Evolutionary conservation across 2,329 filamentous ascomycete species (phyloP), one percentile per base, ranked within the genome.

Genomic region (Emergomyces pasteurianus): DNA sequence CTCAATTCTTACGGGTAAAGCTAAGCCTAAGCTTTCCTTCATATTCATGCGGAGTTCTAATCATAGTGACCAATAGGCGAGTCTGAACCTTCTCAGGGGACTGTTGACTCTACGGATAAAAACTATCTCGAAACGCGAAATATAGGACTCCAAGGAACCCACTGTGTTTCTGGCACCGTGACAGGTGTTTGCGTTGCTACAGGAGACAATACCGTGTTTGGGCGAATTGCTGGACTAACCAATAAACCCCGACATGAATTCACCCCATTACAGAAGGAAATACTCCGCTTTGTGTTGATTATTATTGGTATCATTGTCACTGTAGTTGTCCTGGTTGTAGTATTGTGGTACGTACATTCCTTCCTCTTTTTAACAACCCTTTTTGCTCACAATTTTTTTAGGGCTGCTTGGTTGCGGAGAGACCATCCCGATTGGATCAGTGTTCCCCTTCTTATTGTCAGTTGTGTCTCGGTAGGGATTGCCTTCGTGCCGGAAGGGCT

Each of bases 71-170:
- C 18, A n/a, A 50, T 47, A 81, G 86, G 86, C 58, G 86, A 88
- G 77, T 86, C 87, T 2, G 75, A 82, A 9, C 86, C 87, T 1
- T 73, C 90, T 6, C 74, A 81, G 3, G 87, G 81, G 1, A 81
- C 83, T 0, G 79, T 87, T 16, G 80, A 88, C n/a, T 82, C 80
- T 0, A 86, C 84, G 0, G 86, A 90, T 67, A 77, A 81, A 46
- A 90, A 90, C 71, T 90, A 89, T 67, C 82, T 92, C 36, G 88
- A 92, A 69, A 91, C 87, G 3, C 82, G 83, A 58, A 87, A 85
- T 66, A 89, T 92, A 59, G 88, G 87, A 26, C 79, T 92, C 10
- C 87, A 90, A 69, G 88, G 89, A n/a, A 90, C 88, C 0, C 87
- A 91, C 67, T 90, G 87, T 65, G 83, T 88, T 3, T 85, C 84